These are phyloP conservation scores for Ceratocystis cacaofunesta DNA, from an alignment of 2,329 filamentous ascomycete species.

Conservation along the genomic window DNA sequence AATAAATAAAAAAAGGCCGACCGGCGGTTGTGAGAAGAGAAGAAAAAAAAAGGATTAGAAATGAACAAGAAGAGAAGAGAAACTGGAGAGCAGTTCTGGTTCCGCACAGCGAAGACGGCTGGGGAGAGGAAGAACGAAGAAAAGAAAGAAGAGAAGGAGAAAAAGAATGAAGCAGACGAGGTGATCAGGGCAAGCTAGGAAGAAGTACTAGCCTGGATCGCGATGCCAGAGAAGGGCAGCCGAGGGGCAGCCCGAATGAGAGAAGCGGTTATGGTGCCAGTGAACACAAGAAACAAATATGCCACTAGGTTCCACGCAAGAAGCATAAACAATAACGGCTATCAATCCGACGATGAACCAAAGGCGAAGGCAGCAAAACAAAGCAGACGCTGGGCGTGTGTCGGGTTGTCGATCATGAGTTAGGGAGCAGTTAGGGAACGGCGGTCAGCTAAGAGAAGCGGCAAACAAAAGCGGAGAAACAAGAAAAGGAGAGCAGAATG, in stretches of 20 bases:
- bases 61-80: conserved; percentile 10
- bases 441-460: background rate
- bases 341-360: background rate
- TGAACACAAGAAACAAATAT: background rate
- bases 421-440: conserved; percentile 1
- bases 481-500: background rate
- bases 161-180: conserved; percentile 3
- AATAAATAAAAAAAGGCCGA: conserved; percentile 12
- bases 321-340: background rate
- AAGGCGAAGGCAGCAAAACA: conserved; percentile 1
- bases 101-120: conserved; percentile 4
- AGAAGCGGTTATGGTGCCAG: background rate
- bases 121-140: conserved; percentile 6
- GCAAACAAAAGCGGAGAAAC: background rate
- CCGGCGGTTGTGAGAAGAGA: conserved; percentile 5
- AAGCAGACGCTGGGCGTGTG: conserved; percentile 8
- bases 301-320: background rate
- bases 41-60: background rate
- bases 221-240: background rate
- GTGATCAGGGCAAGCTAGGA: background rate
- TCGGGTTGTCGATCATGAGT: conserved; percentile 11
- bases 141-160: conserved; percentile 12
- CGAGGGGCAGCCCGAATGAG: background rate
- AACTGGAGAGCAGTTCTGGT: conserved; percentile 7
- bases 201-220: conserved; percentile 4